These are phyloP conservation scores for Cinchona pubescens DNA, from an alignment of 257 asterid species.

Conservation along the genomic window DNA sequence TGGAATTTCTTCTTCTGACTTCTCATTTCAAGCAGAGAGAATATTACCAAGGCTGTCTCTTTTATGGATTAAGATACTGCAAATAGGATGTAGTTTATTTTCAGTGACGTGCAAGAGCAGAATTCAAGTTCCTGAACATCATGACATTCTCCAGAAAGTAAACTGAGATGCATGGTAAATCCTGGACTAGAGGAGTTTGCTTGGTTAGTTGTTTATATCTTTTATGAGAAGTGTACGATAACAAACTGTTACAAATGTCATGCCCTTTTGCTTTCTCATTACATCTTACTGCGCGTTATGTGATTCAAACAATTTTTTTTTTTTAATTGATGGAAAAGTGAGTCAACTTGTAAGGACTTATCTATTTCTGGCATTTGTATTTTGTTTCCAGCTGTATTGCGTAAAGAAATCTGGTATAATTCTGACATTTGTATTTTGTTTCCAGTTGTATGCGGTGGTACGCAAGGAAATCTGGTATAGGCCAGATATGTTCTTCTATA, in stretches of 20 bases:
- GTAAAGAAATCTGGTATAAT: conserved; percentile 84
- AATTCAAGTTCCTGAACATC: background rate
- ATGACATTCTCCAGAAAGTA: background rate
- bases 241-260: no score
- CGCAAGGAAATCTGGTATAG: conserved; percentile 86
- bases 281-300: background rate
- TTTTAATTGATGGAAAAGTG: background rate
- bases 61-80: no score
- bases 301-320: background rate
- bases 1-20: no score
- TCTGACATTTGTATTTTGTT: conserved; percentile 7
- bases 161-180: background rate
- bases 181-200: no score
- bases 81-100: no score
- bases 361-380: conserved; percentile 2
- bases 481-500: conserved; percentile 89
- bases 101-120: no score
- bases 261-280: no score
- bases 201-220: no score
- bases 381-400: conserved; percentile 54
- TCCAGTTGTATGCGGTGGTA: conserved; percentile 71
- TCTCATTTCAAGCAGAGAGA: no score
- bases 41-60: no score
- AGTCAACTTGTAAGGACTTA: background rate
- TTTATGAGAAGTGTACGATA: no score